A percentile compares a stretch with the other conserved stretches of the same genome.
These are phyloP conservation scores for Camptophora hylomeconis DNA, from an alignment of 2,329 filamentous ascomycete species.

Conservation along the genomic window DNA sequence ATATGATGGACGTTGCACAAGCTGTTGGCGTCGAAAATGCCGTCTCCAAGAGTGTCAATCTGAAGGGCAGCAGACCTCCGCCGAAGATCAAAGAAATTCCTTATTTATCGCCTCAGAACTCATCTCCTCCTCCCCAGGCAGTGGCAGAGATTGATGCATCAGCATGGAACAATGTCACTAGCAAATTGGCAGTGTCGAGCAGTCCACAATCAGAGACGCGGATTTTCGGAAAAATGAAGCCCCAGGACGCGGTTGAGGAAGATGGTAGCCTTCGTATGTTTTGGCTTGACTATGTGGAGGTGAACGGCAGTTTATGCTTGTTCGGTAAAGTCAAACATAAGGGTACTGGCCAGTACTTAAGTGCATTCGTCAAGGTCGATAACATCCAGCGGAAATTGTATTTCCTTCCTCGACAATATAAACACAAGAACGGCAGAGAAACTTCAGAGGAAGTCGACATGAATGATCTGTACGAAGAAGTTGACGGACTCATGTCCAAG, in stretches of 20 bases:
- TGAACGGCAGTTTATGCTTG: conserved; percentile 80
- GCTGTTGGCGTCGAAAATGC: conserved; percentile 53
- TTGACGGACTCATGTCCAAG: conserved; percentile 76
- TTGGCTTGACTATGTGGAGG: conserved; percentile 91
- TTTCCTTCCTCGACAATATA: conserved; percentile 68
- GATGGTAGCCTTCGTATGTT: conserved; percentile 90
- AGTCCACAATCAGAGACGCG: conserved; percentile 53
- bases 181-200: conserved; percentile 66
- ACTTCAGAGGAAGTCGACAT: conserved; percentile 72
- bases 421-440: conserved; percentile 46
- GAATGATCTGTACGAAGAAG: conserved; percentile 79
- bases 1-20: conserved; percentile 76
- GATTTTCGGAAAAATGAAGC: conserved; percentile 65
- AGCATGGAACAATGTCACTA: conserved; percentile 78
- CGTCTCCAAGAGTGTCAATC: conserved; percentile 59
- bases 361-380: conserved; percentile 91
- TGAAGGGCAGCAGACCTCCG: conserved; percentile 64
- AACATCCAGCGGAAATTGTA: conserved; percentile 86
- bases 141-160: conserved; percentile 59
- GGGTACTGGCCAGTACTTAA: conserved; percentile 63
- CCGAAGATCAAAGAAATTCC: conserved; percentile 61
- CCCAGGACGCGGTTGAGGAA: conserved; percentile 77
- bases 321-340: conserved; percentile 96
- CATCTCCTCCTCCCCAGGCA: conserved; percentile 49
- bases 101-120: conserved; percentile 59